A percentile compares a stretch with the other conserved stretches of the same genome.
phyloP scores from a whole-genome alignment of 192 early-diverging fungal species.

The Rhizophagus clarus region DNA sequence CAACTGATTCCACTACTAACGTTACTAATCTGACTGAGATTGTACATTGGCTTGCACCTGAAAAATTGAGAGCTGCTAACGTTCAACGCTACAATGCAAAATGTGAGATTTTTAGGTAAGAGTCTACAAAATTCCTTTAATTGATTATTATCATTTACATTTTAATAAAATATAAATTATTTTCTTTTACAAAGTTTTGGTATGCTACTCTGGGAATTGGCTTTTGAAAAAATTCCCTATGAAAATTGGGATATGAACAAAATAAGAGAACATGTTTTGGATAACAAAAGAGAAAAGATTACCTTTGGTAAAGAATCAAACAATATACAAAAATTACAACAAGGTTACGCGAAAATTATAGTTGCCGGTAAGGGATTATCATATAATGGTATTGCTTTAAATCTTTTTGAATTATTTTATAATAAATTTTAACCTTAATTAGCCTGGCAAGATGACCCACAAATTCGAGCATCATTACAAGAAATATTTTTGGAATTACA shows the following conservation, averaged over 20 bases:
- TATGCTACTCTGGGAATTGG: conserved; percentile 8
- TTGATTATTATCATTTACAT: background rate
- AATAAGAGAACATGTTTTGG: conserved; percentile 18
- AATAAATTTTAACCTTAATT: background rate
- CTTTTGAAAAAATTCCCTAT: conserved; percentile 12
- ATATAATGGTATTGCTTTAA: background rate
- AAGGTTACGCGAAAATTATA: background rate
- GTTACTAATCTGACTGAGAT: conserved; percentile 1
- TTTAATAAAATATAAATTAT: background rate
- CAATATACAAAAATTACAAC: background rate
- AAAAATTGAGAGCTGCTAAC: background rate
- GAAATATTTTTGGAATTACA: background rate
- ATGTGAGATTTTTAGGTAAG: conserved; percentile 28
- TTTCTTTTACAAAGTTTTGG: conserved; percentile 1
- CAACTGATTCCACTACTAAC: background rate
- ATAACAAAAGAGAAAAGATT: conserved; percentile 1
- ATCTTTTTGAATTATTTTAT: background rate
- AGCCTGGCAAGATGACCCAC: background rate
- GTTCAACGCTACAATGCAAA: background rate
- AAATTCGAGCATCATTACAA: background rate
- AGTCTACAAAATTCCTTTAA: background rate
- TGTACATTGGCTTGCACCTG: conserved; percentile 27
- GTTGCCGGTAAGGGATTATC: background rate
- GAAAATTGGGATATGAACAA: background rate
- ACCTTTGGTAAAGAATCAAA: background rate